Base-by-base conservation (phyloP, 257 asterid species). In the Handroanthus guayacan region DNA sequence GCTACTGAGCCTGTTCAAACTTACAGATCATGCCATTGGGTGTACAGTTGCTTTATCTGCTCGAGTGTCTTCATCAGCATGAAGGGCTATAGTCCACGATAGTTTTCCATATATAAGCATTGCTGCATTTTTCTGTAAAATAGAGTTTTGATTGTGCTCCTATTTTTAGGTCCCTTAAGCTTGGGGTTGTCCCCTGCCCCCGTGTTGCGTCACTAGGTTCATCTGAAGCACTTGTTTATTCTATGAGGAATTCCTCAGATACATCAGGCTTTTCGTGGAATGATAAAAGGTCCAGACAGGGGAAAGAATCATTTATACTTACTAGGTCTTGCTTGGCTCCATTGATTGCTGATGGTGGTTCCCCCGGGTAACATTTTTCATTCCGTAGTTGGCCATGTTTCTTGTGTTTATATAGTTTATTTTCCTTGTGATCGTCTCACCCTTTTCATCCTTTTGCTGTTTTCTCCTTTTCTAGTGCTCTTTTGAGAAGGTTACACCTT, bases 261-360 rank as follows among this genome's bases (percentile, higher is more conserved):
- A 84, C 83, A 3, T 85, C 93, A 57, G 90, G 91, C 34, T 87
- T 88, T 58, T 88, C 93, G 1, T 86, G 90, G 97, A 84, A 81
- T 81, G 95, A 86, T 78, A 91, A 82, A 84, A 90, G 83, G 78
- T 80, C 94, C 1, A 85, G 95, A 81, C 97, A 85, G 72, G 95
- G 93, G 50, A 92, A 84, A 77, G 95, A 86, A 75, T 78, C 90
- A 47, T 87, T 69, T 82, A 60, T 84, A 64, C 97, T 94, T 18
- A 81, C 91, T 47, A 79, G 96, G 82, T 87, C 94, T 56, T 94
- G 98, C 85, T 88, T 94, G 90, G 83, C 89, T 31, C 89, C 88
- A 13, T 76, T 94, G 90, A 81, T 80, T 82, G 81, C 89, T 70
- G 90, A 87, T 75, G 90, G 88, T 76, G 89, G 90, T 82, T 82